phyloP scores from a whole-genome alignment of 257 asterid species.

The Nicotiana otophora region DNA sequence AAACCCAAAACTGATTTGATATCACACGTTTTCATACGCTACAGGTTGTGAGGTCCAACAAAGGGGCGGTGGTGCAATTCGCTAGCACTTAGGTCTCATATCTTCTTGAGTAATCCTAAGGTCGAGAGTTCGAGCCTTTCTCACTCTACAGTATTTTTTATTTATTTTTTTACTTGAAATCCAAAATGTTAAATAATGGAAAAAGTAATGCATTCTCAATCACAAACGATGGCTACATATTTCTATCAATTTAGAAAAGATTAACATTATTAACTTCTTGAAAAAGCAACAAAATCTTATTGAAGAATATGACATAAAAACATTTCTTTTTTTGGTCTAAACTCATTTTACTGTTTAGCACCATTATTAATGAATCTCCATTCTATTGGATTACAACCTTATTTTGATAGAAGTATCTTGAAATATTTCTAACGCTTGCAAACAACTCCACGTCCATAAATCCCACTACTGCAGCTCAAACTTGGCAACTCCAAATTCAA shows the following conservation, averaged over 20 bases:
- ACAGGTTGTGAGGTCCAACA: too few species aligned
- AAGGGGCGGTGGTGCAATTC: too few species aligned
- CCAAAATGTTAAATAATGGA: too few species aligned
- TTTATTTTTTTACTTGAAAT: too few species aligned
- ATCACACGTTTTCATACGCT: too few species aligned
- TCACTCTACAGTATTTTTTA: too few species aligned
- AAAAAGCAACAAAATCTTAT: neutral
- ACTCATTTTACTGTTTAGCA: neutral
- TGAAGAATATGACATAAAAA: neutral
- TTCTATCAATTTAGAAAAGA: neutral
- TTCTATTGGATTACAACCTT: neutral
- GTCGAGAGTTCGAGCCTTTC: too few species aligned
- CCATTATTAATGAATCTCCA: neutral
- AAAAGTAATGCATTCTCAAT: too few species aligned
- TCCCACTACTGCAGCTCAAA: neutral
- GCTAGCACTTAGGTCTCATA: too few species aligned
- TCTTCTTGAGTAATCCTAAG: too few species aligned
- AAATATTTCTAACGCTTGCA: neutral
- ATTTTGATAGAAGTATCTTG: neutral
- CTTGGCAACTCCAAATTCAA: neutral
- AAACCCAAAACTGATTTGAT: too few species aligned
- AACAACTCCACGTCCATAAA: slow-evolving; percentile 7
- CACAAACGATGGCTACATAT: too few species aligned
- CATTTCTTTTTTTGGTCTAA: neutral
- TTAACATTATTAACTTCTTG: neutral